Conservation (phyloP, 2,329 filamentous ascomycete genomes). For the Aspergillus pseudoterreus region DNA sequence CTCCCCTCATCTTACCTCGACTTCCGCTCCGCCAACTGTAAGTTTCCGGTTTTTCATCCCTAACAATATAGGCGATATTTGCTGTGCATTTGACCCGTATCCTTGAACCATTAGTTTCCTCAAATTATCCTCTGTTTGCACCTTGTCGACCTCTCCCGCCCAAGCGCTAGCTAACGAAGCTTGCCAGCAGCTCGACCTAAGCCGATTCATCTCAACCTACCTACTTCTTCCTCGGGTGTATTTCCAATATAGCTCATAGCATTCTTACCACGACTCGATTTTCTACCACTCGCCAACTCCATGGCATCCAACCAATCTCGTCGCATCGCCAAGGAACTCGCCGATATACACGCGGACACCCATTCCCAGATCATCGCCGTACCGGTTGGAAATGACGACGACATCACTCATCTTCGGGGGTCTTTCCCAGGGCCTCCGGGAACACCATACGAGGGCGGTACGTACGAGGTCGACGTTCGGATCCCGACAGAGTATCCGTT, state of each 20-base stretch:
- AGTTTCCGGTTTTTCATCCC: not conserved
- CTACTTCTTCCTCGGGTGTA: not conserved
- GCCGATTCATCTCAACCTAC: not conserved
- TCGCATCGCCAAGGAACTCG: constrained; percentile 50
- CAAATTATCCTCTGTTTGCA: no score
- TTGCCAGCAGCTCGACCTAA: no score
- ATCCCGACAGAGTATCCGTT: constrained; percentile 92
- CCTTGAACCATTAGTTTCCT: no score
- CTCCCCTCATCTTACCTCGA: not conserved
- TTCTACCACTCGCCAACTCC: constrained; percentile 14
- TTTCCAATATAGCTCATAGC: no score
- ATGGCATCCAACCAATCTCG: constrained; percentile 58
- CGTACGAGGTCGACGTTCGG: constrained; percentile 75
- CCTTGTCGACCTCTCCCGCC: no score
- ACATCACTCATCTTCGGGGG: constrained; percentile 78
- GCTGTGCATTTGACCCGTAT: no score
- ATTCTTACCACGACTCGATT: not conserved
- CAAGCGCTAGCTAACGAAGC: no score
- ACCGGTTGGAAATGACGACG: constrained; percentile 58
- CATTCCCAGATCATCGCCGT: constrained; percentile 72
- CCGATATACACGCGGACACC: constrained; percentile 57
- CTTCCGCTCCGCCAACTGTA: not conserved
- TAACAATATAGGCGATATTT: no score
- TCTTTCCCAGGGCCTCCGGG: constrained; percentile 83
- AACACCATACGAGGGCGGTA: constrained; percentile 87